Conservation (phyloP, 2,329 filamentous ascomycete species). For the Arthrobotrys iridis region DNA sequence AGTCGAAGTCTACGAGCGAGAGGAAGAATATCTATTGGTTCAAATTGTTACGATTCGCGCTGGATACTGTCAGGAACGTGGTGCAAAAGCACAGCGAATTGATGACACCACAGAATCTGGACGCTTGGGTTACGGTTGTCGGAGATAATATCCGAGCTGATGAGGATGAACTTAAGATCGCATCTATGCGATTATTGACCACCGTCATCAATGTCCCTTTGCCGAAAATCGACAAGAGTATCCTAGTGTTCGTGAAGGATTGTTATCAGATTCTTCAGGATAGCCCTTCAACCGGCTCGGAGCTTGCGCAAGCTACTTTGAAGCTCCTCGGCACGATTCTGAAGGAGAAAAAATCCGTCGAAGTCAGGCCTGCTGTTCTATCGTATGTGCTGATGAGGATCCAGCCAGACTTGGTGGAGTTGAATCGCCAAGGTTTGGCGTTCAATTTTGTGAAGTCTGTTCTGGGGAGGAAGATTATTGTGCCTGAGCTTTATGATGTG, state of each 20-base stretch:
- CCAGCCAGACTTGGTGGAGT: conserved; percentile 89
- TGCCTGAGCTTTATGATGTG: conserved; percentile 87
- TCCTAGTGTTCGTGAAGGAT: conserved; percentile 82
- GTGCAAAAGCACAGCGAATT: conserved; percentile 85
- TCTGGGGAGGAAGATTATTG: conserved; percentile 83
- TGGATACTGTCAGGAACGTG: conserved; percentile 87
- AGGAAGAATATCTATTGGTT: conserved; percentile 81
- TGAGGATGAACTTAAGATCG: conserved; percentile 92
- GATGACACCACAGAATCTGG: conserved; percentile 79
- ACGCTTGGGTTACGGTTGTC: conserved; percentile 86
- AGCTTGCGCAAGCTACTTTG: conserved; percentile 84
- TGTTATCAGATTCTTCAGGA: conserved; percentile 82
- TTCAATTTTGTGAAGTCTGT: conserved; percentile 94
- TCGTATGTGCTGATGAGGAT: conserved; percentile 84
- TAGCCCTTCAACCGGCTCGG: conserved; percentile 80
- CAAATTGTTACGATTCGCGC: conserved; percentile 86
- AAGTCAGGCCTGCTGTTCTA: conserved; percentile 81
- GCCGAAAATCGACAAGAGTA: conserved; percentile 73
- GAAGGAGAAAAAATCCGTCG: conserved; percentile 78
- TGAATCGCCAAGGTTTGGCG: conserved; percentile 87
- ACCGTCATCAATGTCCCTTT: conserved; percentile 87
- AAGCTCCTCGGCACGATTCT: conserved; percentile 88
- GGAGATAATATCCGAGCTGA: conserved; percentile 84
- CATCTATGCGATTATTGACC: conserved; percentile 83
- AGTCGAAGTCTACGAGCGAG: conserved; percentile 76